Percentiles rank a stretch among this genome's conserved stretches.
Conservation (phyloP, 2,329 filamentous ascomycete species). For the Aspergillus sp. region DNA sequence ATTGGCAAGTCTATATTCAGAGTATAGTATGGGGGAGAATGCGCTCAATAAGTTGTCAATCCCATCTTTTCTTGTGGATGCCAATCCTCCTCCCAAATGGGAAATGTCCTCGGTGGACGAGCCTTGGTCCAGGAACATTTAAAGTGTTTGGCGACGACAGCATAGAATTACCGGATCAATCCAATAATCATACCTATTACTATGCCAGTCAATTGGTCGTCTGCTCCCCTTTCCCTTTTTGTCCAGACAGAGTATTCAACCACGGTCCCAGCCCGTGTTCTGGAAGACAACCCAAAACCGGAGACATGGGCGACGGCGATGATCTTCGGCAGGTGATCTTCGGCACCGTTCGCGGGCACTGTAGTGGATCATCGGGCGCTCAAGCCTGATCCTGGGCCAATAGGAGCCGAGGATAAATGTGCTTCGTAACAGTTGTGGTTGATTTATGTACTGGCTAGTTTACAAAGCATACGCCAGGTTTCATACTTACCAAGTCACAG, state of each 20-base stretch:
- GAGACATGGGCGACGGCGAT: not conserved
- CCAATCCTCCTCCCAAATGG: not conserved
- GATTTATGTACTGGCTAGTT: too few relatives aligned
- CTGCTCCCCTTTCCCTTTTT: not conserved
- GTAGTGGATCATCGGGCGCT: not conserved
- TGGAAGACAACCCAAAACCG: not conserved
- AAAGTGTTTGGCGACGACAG: too few relatives aligned
- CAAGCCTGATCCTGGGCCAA: too few relatives aligned
- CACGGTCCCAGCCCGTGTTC: not conserved
- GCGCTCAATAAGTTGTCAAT: too few relatives aligned
- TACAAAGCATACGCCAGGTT: too few relatives aligned
- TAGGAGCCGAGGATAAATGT: too few relatives aligned
- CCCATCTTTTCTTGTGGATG: not conserved
- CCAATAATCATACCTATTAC: too few relatives aligned
- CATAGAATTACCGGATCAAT: too few relatives aligned
- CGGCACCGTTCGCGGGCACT: not conserved
- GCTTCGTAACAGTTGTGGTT: too few relatives aligned
- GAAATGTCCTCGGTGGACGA: not conserved
- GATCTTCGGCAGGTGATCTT: not conserved
- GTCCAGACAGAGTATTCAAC: not conserved
- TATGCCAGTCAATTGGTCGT: too few relatives aligned
- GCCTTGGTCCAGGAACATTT: not conserved
- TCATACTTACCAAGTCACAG: too few relatives aligned
- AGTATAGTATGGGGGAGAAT: too few relatives aligned
- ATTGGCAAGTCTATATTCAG: not conserved